Evolutionary conservation across 1,284 basidiomycete species (phyloP), one percentile per base, ranked within the genome.

Genomic region (Pyrrhoderma noxium): DNA sequence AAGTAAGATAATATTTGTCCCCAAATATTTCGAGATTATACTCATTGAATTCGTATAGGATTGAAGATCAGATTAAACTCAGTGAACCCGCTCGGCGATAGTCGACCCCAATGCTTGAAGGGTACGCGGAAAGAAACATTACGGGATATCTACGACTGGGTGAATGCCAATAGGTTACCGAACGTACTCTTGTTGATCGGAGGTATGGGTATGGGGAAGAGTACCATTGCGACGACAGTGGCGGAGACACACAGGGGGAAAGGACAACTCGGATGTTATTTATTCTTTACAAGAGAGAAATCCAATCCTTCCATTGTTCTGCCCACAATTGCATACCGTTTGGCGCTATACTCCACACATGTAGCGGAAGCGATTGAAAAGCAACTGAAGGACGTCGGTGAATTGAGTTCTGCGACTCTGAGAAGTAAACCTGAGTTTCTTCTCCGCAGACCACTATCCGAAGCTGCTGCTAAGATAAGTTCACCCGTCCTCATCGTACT

Each of bases 341-440:
- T 61, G 9, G 60, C 56, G 13, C 47, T 49, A 25, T 41, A 37
- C 7, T 41, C 58, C 39, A 31, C 47, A n/a, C 40, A 49, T 14
- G 47, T 47, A 14, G 49, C 36, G 34, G 31, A 47, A 9, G 27
- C 48, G 11, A 31, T 61, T 9, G 35, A 27, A 7, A 42, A 27
- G 16, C 21, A n/a, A 22, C 49, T 54, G 9, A 43, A 47, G 18
- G 35, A 51, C 9, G 47, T 22, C 36, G 43, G 4, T 31, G 39
- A 40, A n/a, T n/a, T n/a, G n/a, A n/a, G n/a, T 43, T 42, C 47
- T 45, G 47, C 54, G 22, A 47, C 53, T 4, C 14, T 21, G 19
- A 34, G 8, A 5, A 65, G 67, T 39, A 66, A 67, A 49, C 58
- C 64, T 39, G 65, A 65, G 38, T 55, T 67, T 2, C 55, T 68